Base-by-base conservation (phyloP, 2,329 filamentous ascomycete genomes). In the Trichoderma polysporum region DNA sequence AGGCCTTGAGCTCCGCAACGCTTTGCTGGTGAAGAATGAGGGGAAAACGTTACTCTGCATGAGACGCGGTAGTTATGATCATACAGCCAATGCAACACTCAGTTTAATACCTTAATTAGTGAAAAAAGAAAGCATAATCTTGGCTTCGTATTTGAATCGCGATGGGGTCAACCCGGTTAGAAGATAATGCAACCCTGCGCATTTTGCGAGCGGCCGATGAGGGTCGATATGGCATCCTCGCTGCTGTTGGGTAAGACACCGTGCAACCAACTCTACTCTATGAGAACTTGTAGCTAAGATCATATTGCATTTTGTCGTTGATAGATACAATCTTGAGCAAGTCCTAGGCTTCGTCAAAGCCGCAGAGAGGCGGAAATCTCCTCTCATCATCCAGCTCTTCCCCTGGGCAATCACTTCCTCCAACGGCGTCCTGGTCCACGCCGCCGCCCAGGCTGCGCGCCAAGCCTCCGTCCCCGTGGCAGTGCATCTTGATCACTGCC, bases 331-430 rank as follows among this genome's bases (percentile, higher is more conserved):
- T 33, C 41, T 91, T 68, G 89, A 92, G 79, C 86, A 86, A 52
- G 89, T 92, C 69, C 80, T 91, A 3, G 90, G 88, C 5, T 85
- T 85, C 5, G 85, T 91, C 52, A 83, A 85, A 67, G 90, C 90
- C n/a, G 90, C 90, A 49, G 88, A 91, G 77, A 82, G 82, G 31
- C 89, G 88, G 69, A 80, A 81, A 41, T 88, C 88, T 0, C 89
- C 90, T 0, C 82, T 87, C 22, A 87, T 91, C 78, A 86, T 92
- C 75, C 87, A 89, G 52, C 84, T 92, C 69, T 92, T 92, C 76
- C 90, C 88, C 8, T 91, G 88, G 89, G 88, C 88, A 0, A 81
- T 91, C 41, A 81, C 86, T 63, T 91, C 88, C 79, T 87, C 87
- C 12, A 82, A 84, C 67, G 80, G 80, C 1, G 74, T 85, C 47